A percentile compares a stretch with the other conserved stretches of the same genome.
Evolutionary conservation across 169 alveolate species (phyloP).

Genomic region (Haemoproteus tartakovskyi): DNA sequence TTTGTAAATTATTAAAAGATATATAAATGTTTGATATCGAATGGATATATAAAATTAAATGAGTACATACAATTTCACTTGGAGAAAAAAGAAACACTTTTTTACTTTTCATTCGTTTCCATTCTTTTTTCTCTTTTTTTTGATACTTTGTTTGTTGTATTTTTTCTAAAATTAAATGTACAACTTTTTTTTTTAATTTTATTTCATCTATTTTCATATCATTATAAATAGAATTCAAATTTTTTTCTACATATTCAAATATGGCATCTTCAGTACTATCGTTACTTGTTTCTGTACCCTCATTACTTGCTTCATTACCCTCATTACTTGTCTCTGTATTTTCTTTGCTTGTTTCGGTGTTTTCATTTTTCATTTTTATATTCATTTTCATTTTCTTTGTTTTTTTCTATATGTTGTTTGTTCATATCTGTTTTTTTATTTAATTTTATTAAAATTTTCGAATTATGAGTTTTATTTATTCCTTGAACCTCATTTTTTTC

Average conservation of each 20-base stretch:
- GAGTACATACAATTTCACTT: slow-evolving; percentile 22
- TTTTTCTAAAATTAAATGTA: too few species aligned
- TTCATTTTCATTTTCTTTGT: background rate
- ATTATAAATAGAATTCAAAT: too few species aligned
- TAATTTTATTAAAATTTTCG: background rate
- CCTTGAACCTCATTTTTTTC: too few species aligned
- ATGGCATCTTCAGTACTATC: too few species aligned
- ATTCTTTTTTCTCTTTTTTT: background rate
- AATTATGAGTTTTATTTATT: slow-evolving; percentile 1
- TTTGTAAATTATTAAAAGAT: background rate
- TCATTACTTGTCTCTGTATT: too few species aligned
- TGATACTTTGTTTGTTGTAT: slow-evolving; percentile 6
- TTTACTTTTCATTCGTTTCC: background rate
- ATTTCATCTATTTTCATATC: too few species aligned
- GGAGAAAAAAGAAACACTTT: background rate
- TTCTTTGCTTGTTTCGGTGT: background rate
- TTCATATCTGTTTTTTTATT: too few species aligned
- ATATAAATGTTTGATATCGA: slow-evolving; percentile 11
- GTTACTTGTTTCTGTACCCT: too few species aligned
- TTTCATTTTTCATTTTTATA: slow-evolving; percentile 13
- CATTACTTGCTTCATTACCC: too few species aligned
- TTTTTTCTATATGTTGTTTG: background rate
- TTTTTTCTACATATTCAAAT: too few species aligned
- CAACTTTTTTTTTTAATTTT: too few species aligned
- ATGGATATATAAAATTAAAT: slow-evolving; percentile 15